These are phyloP conservation scores for Davidsoniella eucalypti DNA, from an alignment of 2,329 filamentous ascomycete genomes.

Conservation along the genomic window DNA sequence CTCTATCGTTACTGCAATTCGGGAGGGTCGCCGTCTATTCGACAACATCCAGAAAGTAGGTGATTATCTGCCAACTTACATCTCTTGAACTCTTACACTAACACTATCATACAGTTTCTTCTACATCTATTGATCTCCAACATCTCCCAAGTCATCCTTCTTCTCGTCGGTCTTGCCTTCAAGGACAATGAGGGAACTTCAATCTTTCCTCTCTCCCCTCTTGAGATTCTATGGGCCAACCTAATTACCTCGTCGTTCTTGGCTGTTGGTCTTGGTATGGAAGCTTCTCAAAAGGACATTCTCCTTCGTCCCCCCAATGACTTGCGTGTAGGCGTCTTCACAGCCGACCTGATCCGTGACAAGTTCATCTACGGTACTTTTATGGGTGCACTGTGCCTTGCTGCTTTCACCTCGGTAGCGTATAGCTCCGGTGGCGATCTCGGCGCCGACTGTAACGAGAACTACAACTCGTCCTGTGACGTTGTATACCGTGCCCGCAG, in stretches of 20 bases:
- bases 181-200: slow-evolving; percentile 42
- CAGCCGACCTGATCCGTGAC: slow-evolving; percentile 45
- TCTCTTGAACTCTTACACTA: slow-evolving; percentile 6
- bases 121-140: slow-evolving; percentile 54
- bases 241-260: slow-evolving; percentile 56
- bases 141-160: slow-evolving; percentile 50
- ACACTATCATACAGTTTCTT: slow-evolving; percentile 29
- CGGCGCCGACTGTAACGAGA: slow-evolving; percentile 41
- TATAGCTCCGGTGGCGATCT: slow-evolving; percentile 31
- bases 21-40: slow-evolving; percentile 52
- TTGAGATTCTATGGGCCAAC: slow-evolving; percentile 65
- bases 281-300: slow-evolving; percentile 51
- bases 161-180: slow-evolving; percentile 54
- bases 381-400: slow-evolving; percentile 46
- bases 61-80: background rate
- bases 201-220: slow-evolving; percentile 53
- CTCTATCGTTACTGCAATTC: slow-evolving; percentile 56
- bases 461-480: slow-evolving; percentile 32
- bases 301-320: slow-evolving; percentile 48
- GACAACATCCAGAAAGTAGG: slow-evolving; percentile 59
- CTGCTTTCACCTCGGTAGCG: slow-evolving; percentile 42
- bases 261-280: slow-evolving; percentile 56
- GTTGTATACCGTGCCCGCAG: slow-evolving; percentile 47
- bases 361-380: slow-evolving; percentile 49
- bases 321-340: slow-evolving; percentile 44